These are phyloP conservation scores for Chionographis japonica DNA, from an alignment of 106 monocot genomes.

Conservation along the genomic window DNA sequence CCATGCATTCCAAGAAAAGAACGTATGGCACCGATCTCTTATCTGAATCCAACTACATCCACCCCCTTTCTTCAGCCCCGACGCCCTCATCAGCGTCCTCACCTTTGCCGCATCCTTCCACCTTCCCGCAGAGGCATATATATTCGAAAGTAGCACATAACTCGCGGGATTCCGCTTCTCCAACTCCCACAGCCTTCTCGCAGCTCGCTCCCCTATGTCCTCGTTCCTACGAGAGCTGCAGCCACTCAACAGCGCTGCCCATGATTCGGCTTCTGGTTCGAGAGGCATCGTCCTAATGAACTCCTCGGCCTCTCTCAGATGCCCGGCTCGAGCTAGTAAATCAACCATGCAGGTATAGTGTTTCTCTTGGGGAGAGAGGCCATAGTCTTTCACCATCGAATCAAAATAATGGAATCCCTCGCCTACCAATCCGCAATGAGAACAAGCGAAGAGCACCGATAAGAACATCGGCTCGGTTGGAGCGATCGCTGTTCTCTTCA, in stretches of 20 bases:
- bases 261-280: constrained; percentile 36
- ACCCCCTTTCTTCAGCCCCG: constrained; percentile 41
- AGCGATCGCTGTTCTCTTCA: constrained; percentile 15
- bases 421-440: constrained; percentile 46
- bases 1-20: constrained; percentile 41
- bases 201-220: constrained; percentile 48
- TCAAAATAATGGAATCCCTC: constrained; percentile 49
- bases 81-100: constrained; percentile 32
- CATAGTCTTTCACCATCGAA: constrained; percentile 37
- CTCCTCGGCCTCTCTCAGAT: constrained; percentile 44
- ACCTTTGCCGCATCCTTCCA: constrained; percentile 49
- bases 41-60: constrained; percentile 54
- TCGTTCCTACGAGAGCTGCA: constrained; percentile 30
- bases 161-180: constrained; percentile 34
- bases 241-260: constrained; percentile 55
- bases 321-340: constrained; percentile 47
- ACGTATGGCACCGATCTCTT: constrained; percentile 30
- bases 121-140: constrained; percentile 40
- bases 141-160: constrained; percentile 45
- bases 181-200: constrained; percentile 24
- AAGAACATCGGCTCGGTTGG: constrained; percentile 40
- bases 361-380: constrained; percentile 30
- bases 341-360: constrained; percentile 62
- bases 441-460: constrained; percentile 49
- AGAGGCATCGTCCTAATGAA: constrained; percentile 35